phyloP scores from a whole-genome alignment of 306 rosid genomes.

The Purshia tridentata region DNA sequence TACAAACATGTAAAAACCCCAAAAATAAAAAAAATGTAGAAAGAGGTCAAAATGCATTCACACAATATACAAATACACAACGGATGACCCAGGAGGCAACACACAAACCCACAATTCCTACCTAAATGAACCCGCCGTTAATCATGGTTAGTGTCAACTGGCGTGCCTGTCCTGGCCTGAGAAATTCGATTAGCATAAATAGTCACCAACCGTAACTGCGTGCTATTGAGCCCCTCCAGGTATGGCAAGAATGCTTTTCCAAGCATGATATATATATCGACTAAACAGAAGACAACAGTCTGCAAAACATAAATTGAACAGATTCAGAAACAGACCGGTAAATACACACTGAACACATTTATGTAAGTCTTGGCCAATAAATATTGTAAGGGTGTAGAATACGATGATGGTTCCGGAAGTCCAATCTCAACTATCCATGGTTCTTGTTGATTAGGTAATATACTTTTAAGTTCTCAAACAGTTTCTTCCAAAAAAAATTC shows the following conservation, averaged over 20 bases:
- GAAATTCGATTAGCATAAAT: conserved; percentile 96
- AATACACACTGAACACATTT: neutral
- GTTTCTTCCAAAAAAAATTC: too few relatives aligned
- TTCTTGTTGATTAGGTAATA: too few relatives aligned
- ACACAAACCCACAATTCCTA: conserved; percentile 36
- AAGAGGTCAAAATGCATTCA: conserved; percentile 52
- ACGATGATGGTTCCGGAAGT: neutral
- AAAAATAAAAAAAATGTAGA: conserved; percentile 28
- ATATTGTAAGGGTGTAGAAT: neutral
- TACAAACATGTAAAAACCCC: conserved; percentile 16
- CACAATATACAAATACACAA: conserved; percentile 87
- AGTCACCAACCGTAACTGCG: conserved; percentile 91
- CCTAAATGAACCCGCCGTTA: conserved; percentile 32
- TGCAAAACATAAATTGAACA: conserved; percentile 38
- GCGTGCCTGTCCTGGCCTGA: conserved; percentile 81
- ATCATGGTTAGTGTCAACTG: conserved; percentile 59
- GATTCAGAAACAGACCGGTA: neutral
- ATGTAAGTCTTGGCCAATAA: neutral
- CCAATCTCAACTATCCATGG: too few relatives aligned
- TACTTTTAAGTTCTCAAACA: too few relatives aligned
- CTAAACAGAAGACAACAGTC: conserved; percentile 99
- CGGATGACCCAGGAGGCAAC: conserved; percentile 32
- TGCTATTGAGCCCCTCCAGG: conserved; percentile 92
- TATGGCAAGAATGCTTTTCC: conserved; percentile 94
- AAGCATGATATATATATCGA: conserved; percentile 96